Evolutionary conservation across 345 rosid species (phyloP).

Genomic region (Eutrema japonicum): DNA sequence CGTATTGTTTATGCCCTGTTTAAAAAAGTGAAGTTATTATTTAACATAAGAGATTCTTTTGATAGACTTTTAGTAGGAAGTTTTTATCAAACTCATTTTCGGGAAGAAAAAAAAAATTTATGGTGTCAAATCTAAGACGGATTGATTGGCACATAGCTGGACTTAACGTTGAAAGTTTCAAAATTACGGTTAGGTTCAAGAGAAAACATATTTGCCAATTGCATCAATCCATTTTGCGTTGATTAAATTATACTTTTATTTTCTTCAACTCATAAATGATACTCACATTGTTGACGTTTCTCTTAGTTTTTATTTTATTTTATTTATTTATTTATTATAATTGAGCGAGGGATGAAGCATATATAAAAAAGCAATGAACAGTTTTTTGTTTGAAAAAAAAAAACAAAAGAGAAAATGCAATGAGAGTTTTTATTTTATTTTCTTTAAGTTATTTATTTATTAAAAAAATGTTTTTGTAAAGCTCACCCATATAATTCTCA

Average conservation of each 20-base stretch:
- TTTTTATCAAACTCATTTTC: neutral
- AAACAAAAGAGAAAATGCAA: neutral
- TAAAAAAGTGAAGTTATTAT: too few species aligned
- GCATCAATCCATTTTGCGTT: conserved; percentile 23
- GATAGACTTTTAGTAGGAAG: neutral
- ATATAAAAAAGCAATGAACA: conserved; percentile 8
- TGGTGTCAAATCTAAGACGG: conserved; percentile 7
- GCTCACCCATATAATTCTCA: conserved; percentile 78
- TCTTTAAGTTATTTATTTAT: neutral
- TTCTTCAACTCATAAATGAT: conserved; percentile 28
- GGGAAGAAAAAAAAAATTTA: neutral
- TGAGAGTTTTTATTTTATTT: conserved; percentile 9
- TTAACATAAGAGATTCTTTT: neutral
- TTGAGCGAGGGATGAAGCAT: neutral
- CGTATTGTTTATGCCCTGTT: too few species aligned
- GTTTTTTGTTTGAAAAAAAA: neutral
- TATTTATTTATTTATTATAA: neutral
- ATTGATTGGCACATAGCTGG: conserved; percentile 13
- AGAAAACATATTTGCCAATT: conserved; percentile 2
- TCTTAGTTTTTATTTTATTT: neutral
- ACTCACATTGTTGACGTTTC: conserved; percentile 32
- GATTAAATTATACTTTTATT: neutral
- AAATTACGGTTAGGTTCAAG: neutral
- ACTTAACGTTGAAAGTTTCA: conserved; percentile 22
- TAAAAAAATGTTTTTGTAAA: conserved; percentile 23